phyloP scores from a whole-genome alignment of 2,329 filamentous ascomycete species.

The Capronia americana region DNA sequence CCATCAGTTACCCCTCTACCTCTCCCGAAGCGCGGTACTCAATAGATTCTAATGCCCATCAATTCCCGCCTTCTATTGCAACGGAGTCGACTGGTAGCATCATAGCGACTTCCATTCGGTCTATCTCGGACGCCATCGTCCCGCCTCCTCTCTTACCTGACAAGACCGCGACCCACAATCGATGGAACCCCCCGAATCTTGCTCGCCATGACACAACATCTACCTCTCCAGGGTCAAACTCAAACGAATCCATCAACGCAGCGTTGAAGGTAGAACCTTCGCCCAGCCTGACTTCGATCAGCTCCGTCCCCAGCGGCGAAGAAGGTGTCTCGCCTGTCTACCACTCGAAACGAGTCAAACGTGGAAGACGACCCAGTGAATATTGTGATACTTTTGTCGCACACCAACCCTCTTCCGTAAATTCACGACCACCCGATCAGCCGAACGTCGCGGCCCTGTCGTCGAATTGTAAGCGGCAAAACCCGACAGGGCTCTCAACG shows the following conservation, averaged over 20 bases:
- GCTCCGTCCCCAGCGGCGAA: constrained; percentile 24
- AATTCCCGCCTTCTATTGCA: constrained; percentile 10
- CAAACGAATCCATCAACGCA: constrained; percentile 11
- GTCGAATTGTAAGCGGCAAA: constrained; percentile 9
- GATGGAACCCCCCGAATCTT: constrained; percentile 4
- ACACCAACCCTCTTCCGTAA: not conserved
- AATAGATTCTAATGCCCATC: not conserved
- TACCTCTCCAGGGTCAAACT: constrained; percentile 24
- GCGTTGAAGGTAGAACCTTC: constrained; percentile 3
- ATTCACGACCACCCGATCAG: not conserved
- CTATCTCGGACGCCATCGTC: not conserved
- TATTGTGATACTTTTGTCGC: not conserved
- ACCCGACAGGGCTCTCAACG: constrained; percentile 15
- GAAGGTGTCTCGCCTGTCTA: constrained; percentile 4
- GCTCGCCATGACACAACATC: constrained; percentile 14
- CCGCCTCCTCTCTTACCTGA: not conserved
- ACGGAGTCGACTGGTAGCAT: not conserved
- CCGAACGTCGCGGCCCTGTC: constrained; percentile 13
- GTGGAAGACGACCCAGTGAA: not conserved
- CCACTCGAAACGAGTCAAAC: not conserved
- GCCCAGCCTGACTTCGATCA: constrained; percentile 12
- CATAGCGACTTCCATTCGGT: not conserved
- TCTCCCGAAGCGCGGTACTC: constrained; percentile 5
- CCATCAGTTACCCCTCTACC: not conserved
- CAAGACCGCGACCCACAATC: not conserved